Evolutionary conservation across 2,329 filamentous ascomycete genomes (phyloP).

Genomic region (Colletotrichum abscissum): DNA sequence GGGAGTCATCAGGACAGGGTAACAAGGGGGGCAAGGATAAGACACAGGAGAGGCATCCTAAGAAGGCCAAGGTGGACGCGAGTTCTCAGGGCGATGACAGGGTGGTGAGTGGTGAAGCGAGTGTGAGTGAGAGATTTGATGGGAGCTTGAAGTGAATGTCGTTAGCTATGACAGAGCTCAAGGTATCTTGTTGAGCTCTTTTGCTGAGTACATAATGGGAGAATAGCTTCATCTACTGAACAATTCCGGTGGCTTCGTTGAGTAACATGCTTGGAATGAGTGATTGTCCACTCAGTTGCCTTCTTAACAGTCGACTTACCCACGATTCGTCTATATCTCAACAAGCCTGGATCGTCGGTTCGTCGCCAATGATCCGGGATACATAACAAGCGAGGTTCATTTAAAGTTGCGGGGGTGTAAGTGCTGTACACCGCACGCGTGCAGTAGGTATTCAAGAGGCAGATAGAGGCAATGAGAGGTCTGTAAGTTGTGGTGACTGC

Average conservation of each 20-base stretch:
- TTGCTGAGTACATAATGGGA: background rate
- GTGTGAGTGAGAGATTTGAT: background rate
- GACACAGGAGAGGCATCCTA: slow-evolving; percentile 1
- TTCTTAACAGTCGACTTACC: background rate
- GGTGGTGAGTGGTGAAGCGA: slow-evolving; percentile 5
- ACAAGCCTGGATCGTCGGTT: background rate
- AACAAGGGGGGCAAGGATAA: background rate
- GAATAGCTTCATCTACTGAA: background rate
- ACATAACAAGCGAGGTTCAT: background rate
- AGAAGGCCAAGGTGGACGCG: slow-evolving; percentile 46
- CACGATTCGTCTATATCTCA: background rate
- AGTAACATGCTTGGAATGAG: background rate
- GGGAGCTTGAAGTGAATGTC: background rate
- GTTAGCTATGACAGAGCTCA: too few relatives aligned
- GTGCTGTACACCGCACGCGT: background rate
- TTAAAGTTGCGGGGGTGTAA: background rate
- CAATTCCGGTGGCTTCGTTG: background rate
- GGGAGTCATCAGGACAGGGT: background rate
- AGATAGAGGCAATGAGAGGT: background rate
- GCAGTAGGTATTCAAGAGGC: background rate
- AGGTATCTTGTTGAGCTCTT: background rate
- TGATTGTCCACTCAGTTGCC: background rate
- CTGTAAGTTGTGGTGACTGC: background rate
- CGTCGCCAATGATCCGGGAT: background rate
- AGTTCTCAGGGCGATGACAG: slow-evolving; percentile 28